Evolutionary conservation across 2,329 filamentous ascomycete species (phyloP).

Genomic region (Talaromyces sp.): DNA sequence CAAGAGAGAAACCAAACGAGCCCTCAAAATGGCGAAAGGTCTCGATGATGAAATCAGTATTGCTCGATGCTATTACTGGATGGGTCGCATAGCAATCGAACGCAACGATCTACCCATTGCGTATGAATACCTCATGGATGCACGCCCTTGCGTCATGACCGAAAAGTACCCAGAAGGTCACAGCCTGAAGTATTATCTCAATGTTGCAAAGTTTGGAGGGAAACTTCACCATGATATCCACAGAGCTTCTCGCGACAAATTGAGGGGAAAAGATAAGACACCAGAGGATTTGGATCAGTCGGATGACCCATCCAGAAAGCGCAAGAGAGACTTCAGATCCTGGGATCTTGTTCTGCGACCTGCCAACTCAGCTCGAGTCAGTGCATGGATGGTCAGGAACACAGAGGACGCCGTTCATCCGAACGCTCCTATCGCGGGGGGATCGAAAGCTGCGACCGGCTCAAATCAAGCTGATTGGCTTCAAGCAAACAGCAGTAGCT

Average conservation of each 20-base stretch:
- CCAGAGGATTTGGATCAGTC: neutral
- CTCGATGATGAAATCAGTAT: slow-evolving; percentile 4
- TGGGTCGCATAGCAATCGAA: slow-evolving; percentile 27
- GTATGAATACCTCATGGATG: slow-evolving; percentile 19
- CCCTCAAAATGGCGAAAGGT: slow-evolving; percentile 10
- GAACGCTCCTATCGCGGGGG: neutral
- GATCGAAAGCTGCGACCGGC: neutral
- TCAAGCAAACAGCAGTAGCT: neutral
- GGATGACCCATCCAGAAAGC: neutral
- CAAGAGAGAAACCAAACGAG: slow-evolving; percentile 4
- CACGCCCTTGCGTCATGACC: slow-evolving; percentile 19
- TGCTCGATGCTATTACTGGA: slow-evolving; percentile 31
- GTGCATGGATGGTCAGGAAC: neutral
- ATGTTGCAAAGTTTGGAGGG: slow-evolving; percentile 2
- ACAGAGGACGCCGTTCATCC: neutral
- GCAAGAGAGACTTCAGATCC: neutral
- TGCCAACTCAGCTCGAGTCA: neutral
- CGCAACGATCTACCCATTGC: slow-evolving; percentile 18
- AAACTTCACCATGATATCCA: neutral
- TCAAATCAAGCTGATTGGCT: neutral
- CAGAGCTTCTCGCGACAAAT: neutral
- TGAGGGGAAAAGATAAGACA: neutral
- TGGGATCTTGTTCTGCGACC: slow-evolving; percentile 4
- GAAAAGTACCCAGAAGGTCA: slow-evolving; percentile 20
- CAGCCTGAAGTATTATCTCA: slow-evolving; percentile 12